phyloP scores from a whole-genome alignment of 345 rosid species.

The Brassica cretica region DNA sequence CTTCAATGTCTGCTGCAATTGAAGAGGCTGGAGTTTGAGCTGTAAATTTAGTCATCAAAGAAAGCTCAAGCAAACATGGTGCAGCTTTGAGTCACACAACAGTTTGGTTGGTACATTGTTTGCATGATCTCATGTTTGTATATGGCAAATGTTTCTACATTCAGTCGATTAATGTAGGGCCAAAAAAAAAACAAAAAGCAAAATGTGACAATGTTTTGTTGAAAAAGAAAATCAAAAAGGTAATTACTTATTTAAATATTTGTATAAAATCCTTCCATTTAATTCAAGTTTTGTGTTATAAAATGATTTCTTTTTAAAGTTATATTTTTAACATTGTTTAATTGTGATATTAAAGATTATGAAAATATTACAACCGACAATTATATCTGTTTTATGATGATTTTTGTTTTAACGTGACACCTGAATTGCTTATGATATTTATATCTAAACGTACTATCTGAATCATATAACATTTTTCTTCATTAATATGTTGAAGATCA shows the following conservation, averaged over 20 bases:
- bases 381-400: no score
- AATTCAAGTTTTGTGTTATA: no score
- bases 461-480: no score
- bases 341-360: no score
- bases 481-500: no score
- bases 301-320: no score
- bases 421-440: no score
- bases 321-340: no score
- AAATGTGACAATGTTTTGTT: conserved; percentile 15
- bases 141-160: conserved; percentile 34
- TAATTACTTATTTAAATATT: background rate
- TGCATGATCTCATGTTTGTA: conserved; percentile 37
- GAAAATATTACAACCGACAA: no score
- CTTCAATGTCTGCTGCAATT: conserved; percentile 85
- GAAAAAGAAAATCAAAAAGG: background rate
- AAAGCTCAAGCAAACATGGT: conserved; percentile 25
- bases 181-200: background rate
- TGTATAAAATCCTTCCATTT: no score
- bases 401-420: no score
- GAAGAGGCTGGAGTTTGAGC: conserved; percentile 58
- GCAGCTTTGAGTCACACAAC: conserved; percentile 16
- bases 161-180: conserved; percentile 29
- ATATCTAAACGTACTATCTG: no score
- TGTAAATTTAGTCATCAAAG: conserved; percentile 33
- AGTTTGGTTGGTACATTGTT: conserved; percentile 26